Evolutionary conservation across 2,329 filamentous ascomycete genomes (phyloP).

Genomic region (Dothiorella sarmentorum): DNA sequence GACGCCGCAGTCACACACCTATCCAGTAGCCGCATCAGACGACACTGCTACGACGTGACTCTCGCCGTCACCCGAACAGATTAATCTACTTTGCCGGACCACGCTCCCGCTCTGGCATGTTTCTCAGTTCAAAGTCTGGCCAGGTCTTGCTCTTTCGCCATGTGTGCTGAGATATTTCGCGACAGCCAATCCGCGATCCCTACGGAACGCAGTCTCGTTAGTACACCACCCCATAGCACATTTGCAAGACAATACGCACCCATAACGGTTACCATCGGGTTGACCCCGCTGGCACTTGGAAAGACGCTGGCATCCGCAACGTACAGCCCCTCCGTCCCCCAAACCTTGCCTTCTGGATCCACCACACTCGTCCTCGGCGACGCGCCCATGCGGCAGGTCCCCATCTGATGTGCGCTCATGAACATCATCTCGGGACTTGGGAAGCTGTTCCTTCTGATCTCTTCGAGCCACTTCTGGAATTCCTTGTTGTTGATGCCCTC

Average conservation of each 20-base stretch:
- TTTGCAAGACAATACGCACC: conserved; percentile 13
- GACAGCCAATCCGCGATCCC: conserved; percentile 38
- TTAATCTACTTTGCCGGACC: not conserved
- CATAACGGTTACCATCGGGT: conserved; percentile 79
- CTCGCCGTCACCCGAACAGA: not conserved
- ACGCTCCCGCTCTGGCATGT: not conserved
- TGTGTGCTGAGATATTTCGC: conserved; percentile 27
- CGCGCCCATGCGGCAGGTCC: conserved; percentile 68
- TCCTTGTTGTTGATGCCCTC: conserved; percentile 55
- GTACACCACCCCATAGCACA: not conserved
- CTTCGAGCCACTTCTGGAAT: conserved; percentile 61
- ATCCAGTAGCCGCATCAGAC: conserved; percentile 3
- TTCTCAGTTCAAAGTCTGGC: conserved; percentile 3
- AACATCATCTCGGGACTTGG: conserved; percentile 53
- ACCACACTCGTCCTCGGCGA: conserved; percentile 42
- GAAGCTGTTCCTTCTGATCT: conserved; percentile 50
- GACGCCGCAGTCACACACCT: conserved; percentile 3
- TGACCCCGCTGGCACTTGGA: conserved; percentile 72
- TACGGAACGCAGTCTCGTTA: not conserved
- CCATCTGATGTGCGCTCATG: conserved; percentile 78
- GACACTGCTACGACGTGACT: not conserved
- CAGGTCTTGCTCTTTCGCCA: conserved; percentile 20
- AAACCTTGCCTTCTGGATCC: conserved; percentile 49
- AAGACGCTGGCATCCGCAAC: conserved; percentile 74
- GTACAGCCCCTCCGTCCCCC: conserved; percentile 63